Conservation (phyloP, 331 rosid species). For the Erythrophleum ivorense region DNA sequence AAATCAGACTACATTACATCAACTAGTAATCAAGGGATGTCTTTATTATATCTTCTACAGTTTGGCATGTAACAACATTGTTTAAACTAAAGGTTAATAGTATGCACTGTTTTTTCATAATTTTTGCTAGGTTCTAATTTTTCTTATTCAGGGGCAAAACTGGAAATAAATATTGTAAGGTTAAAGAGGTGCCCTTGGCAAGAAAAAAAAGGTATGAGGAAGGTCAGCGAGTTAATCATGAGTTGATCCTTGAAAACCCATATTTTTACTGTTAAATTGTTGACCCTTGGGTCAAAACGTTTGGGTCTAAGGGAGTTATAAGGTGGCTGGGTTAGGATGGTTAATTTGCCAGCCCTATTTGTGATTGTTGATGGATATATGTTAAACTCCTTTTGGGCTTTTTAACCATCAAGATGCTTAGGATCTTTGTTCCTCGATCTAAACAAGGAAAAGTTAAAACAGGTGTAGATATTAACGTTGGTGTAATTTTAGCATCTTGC, state of each 20-base stretch:
- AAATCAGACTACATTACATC: neutral
- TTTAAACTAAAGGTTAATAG: neutral
- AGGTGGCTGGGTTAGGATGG: neutral
- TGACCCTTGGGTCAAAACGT: neutral
- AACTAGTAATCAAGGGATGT: neutral
- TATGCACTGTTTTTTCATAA: neutral
- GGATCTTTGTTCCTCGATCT: neutral
- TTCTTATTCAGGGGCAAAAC: neutral
- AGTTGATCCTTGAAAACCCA: neutral
- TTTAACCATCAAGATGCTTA: neutral
- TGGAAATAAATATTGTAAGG: neutral
- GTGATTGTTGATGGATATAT: neutral
- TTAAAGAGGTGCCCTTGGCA: neutral
- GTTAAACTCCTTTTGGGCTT: neutral
- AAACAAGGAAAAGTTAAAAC: slow-evolving; percentile 5
- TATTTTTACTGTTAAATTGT: neutral
- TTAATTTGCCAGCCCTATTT: neutral
- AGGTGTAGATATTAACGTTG: slow-evolving; percentile 1
- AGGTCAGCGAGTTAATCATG: neutral
- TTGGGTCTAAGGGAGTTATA: neutral
- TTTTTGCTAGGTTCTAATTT: neutral
- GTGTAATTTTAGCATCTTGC: slow-evolving; percentile 7
- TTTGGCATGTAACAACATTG: neutral
- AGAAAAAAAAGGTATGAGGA: neutral
- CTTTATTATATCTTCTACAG: neutral